A percentile compares a stretch with the other conserved stretches of the same genome.
phyloP scores from a whole-genome alignment of 805 yeast genomes.

The Cyberlindnera nakhonratchasimensis region DNA sequence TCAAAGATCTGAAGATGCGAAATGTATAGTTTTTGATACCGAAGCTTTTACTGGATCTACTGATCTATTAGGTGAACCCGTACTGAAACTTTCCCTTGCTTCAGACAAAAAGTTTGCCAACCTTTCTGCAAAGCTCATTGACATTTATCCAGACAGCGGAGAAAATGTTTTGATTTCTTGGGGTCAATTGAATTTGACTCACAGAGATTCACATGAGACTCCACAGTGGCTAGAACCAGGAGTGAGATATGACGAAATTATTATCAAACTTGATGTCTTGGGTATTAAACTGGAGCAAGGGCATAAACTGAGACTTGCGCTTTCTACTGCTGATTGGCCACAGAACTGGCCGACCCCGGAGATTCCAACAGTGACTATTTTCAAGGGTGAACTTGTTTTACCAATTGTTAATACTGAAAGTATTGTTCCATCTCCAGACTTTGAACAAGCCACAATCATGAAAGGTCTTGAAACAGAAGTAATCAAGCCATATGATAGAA shows the following conservation, averaged over 20 bases:
- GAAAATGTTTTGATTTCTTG: constrained; percentile 37
- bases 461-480: constrained; percentile 26
- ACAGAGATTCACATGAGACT: constrained; percentile 39
- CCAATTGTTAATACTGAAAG: constrained; percentile 28
- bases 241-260: constrained; percentile 33
- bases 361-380: constrained; percentile 35
- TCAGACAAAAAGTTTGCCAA: constrained; percentile 39
- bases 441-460: constrained; percentile 32
- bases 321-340: constrained; percentile 47
- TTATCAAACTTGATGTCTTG: constrained; percentile 37
- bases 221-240: constrained; percentile 36
- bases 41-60: constrained; percentile 23
- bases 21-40: constrained; percentile 37
- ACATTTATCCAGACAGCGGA: constrained; percentile 36
- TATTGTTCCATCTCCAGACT: constrained; percentile 24
- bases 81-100: constrained; percentile 30
- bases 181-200: constrained; percentile 43
- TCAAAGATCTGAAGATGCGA: constrained; percentile 40
- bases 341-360: constrained; percentile 45
- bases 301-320: constrained; percentile 38
- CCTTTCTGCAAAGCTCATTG: constrained; percentile 38
- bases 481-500: constrained; percentile 25
- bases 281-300: constrained; percentile 37
- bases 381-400: constrained; percentile 30
- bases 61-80: constrained; percentile 39